phyloP scores from a whole-genome alignment of 495 filamentous ascomycete species.

The Penicillium desertorum region DNA sequence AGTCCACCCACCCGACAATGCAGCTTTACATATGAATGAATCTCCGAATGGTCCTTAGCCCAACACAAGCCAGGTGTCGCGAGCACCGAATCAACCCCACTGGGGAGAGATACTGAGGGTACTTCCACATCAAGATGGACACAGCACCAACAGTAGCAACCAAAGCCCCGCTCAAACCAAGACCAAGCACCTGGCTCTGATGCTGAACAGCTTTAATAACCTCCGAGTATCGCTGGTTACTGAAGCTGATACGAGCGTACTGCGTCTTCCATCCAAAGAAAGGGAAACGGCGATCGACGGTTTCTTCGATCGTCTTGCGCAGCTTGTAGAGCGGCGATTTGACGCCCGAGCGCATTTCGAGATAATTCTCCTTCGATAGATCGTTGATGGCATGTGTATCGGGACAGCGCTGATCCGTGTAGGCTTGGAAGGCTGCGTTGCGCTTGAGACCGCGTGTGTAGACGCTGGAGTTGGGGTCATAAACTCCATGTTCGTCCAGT shows the following conservation, averaged over 20 bases:
- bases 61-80: constrained; percentile 13
- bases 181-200: constrained; percentile 63
- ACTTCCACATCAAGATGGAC: constrained; percentile 36
- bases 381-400: constrained; percentile 93
- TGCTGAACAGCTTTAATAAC: constrained; percentile 64
- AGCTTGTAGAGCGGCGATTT: constrained; percentile 70
- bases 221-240: constrained; percentile 85
- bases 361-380: constrained; percentile 84
- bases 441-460: constrained; percentile 44
- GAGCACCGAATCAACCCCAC: constrained; percentile 10
- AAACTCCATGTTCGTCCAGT: constrained; percentile 63
- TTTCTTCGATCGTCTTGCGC: constrained; percentile 84
- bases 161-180: constrained; percentile 32
- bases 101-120: constrained; percentile 27
- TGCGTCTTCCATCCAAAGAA: constrained; percentile 82
- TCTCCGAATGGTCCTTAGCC: neutral
- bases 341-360: constrained; percentile 87
- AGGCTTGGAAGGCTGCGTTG: constrained; percentile 65
- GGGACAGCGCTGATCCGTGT: constrained; percentile 65
- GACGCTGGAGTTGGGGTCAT: constrained; percentile 30
- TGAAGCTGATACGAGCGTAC: constrained; percentile 90
- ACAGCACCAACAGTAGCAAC: constrained; percentile 26
- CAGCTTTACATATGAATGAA: constrained; percentile 3
- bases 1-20: neutral
- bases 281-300: constrained; percentile 72